phyloP scores from a whole-genome alignment of 148 eudicot genomes.

The Camellia sinensis region DNA sequence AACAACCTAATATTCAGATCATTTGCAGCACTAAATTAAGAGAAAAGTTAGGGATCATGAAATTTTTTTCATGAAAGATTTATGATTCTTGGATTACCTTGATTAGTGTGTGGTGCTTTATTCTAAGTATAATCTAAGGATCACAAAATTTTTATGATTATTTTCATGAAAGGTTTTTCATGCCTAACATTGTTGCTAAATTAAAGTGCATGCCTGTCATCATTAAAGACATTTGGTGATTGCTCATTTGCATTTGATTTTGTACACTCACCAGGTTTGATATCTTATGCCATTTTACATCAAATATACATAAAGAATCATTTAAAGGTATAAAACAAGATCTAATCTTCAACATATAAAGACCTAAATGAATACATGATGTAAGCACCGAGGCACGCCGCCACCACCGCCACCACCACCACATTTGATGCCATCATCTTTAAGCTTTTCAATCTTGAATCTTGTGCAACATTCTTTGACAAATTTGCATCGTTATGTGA shows the following conservation, averaged over 20 bases:
- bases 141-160: too few species aligned
- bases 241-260: not conserved
- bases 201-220: too few species aligned
- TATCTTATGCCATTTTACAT: not conserved
- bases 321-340: not conserved
- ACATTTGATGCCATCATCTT: constrained; percentile 20
- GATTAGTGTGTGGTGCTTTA: too few species aligned
- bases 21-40: too few species aligned
- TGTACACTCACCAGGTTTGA: not conserved
- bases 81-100: too few species aligned
- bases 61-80: too few species aligned
- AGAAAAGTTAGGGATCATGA: too few species aligned
- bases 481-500: constrained; percentile 9
- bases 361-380: constrained; percentile 27
- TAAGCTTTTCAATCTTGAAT: constrained; percentile 21
- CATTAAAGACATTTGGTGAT: not conserved
- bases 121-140: too few species aligned
- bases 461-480: not conserved
- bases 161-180: too few species aligned
- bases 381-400: constrained; percentile 39
- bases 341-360: constrained; percentile 10
- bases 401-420: constrained; percentile 32
- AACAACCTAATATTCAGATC: too few species aligned
- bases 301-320: not conserved
- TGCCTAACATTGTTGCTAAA: too few species aligned